Conservation (phyloP, 2,329 filamentous ascomycete genomes). For the Pestalotiopsis sp. region DNA sequence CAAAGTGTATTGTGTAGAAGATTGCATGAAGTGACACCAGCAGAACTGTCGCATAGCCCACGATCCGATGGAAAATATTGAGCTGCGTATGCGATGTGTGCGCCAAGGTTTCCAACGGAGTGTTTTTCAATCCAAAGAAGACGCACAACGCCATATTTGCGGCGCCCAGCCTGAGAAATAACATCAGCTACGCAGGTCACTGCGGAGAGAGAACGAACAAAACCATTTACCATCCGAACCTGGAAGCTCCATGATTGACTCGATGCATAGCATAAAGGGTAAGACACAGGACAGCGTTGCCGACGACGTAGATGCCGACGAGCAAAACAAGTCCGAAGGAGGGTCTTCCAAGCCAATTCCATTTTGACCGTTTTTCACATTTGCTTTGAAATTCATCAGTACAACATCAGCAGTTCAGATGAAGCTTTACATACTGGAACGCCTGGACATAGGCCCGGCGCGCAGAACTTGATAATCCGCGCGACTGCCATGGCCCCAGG, state of each 20-base stretch:
- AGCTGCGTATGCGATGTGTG: neutral
- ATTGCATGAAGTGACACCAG: neutral
- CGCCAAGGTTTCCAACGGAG: neutral
- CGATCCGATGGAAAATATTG: neutral
- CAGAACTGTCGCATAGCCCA: neutral
- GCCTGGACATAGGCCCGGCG: neutral
- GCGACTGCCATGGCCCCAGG: neutral
- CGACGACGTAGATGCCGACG: neutral
- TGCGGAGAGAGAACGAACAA: neutral
- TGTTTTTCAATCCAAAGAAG: neutral
- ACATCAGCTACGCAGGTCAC: neutral
- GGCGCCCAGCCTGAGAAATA: neutral
- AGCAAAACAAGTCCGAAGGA: neutral
- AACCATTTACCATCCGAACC: neutral
- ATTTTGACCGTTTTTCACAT: neutral
- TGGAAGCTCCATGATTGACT: neutral
- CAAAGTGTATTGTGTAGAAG: neutral
- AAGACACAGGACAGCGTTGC: neutral
- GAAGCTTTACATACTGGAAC: neutral
- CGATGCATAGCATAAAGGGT: neutral
- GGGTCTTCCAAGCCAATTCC: neutral
- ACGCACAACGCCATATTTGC: neutral
- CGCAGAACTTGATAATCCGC: neutral
- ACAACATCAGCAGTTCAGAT: rapidly evolving
- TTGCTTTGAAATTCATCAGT: neutral